Base-by-base conservation (phyloP, 1,284 basidiomycete species). In the Fomes fomentarius region DNA sequence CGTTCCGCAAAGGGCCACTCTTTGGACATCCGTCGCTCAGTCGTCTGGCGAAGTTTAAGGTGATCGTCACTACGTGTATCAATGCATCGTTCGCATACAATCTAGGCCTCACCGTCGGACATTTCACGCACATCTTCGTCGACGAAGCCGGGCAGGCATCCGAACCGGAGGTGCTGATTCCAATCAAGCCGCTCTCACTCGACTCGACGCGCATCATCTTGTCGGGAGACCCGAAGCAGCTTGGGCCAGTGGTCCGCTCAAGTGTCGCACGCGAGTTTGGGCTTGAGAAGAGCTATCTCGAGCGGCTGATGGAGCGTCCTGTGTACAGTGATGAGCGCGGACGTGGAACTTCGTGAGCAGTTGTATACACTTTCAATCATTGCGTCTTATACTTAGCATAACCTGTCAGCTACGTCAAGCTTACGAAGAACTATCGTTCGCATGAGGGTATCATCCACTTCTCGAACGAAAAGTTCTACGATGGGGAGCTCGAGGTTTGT, bases 101-200 rank as follows among this genome's bases (percentile, higher is more conserved):
- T 0, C 75, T 85, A 24, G 85, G 84, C 0, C 74, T 87, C 42
- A 67, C 75, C 0, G 70, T 76, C 4, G 84, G 83, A 0, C 83
- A 87, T 66, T 87, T 81, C 60, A 75, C 70, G 1, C 80, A 85
- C 53, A 82, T 88, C 14, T 84, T 87, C 61, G 69, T 85, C 7
- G 85, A 88, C 63, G 85, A 88, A 61, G 84, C 84, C 3, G 85
- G 82, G 0, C 84, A 87, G 60, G 83, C 83, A 1, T 79, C 75
- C 15, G 84, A 86, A 59, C 80, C 82, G 0, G 82, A 85, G 57
- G 69, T 75, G 10, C 79, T 84, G 72, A 72, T 82, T 1, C 72
- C 81, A 0, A 74, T 85, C 60, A 79, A 78, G 70, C 77, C 74
- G 5, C 68, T 80, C 42, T 77, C 76, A 0, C 66, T 71, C 38